phyloP scores from a whole-genome alignment of 192 early-diverging fungal genomes.

The Podila epigama region DNA sequence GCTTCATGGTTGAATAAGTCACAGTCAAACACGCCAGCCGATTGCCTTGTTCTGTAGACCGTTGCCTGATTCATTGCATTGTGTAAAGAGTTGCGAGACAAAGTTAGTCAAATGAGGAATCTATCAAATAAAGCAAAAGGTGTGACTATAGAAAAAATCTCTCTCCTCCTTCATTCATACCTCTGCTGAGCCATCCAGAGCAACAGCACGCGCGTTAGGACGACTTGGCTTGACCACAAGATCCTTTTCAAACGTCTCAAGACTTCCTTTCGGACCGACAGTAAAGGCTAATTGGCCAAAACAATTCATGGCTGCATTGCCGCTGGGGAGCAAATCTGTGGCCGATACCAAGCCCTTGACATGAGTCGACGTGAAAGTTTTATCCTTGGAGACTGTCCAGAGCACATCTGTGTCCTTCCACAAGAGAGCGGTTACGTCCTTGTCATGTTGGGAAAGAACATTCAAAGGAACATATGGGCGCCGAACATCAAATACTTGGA shows the following conservation, averaged over 20 bases:
- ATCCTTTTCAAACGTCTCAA: slow-evolving; percentile 35
- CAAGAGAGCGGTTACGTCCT: slow-evolving; percentile 72
- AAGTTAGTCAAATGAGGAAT: background rate
- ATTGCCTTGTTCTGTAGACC: slow-evolving; percentile 32
- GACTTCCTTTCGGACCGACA: slow-evolving; percentile 51
- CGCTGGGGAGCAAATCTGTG: slow-evolving; percentile 55
- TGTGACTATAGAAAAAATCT: background rate
- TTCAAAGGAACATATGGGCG: slow-evolving; percentile 73
- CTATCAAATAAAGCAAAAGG: background rate
- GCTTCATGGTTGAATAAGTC: slow-evolving; percentile 67
- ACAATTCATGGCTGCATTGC: slow-evolving; percentile 68
- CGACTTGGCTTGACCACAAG: slow-evolving; percentile 25
- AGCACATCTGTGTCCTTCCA: slow-evolving; percentile 70
- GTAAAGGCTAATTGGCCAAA: slow-evolving; percentile 73
- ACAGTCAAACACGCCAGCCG: slow-evolving; percentile 45
- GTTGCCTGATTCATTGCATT: slow-evolving; percentile 4
- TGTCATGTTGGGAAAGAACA: slow-evolving; percentile 73
- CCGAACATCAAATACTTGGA: slow-evolving; percentile 80
- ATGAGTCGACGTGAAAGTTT: slow-evolving; percentile 70
- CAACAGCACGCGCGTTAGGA: slow-evolving; percentile 9
- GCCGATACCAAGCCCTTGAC: slow-evolving; percentile 57
- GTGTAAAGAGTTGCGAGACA: background rate
- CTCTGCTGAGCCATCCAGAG: slow-evolving; percentile 45
- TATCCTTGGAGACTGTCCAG: slow-evolving; percentile 81
- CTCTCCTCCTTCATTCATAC: no score